A percentile compares a stretch with the other conserved stretches of the same genome.
Evolutionary conservation across 192 early-diverging fungal species (phyloP).

Genomic region (Backusella liffmaniae): DNA sequence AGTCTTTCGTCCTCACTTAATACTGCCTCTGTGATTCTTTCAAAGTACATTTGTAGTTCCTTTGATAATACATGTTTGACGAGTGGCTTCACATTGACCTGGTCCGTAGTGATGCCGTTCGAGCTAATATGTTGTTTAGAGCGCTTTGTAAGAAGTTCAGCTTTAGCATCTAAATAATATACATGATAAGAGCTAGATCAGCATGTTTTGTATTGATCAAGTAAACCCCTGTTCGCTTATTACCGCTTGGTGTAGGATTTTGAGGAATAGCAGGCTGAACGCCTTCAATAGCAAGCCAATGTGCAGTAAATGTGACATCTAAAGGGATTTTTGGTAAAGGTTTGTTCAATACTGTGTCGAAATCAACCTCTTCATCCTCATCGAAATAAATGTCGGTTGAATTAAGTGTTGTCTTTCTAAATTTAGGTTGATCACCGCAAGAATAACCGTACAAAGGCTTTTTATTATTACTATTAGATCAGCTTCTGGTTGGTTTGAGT

Average conservation of each 20-base stretch:
- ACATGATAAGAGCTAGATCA: not conserved
- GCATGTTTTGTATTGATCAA: not conserved
- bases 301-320: slow-evolving; percentile 86
- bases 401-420: slow-evolving; percentile 66
- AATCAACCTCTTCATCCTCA: slow-evolving; percentile 92
- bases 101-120: slow-evolving; percentile 27
- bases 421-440: slow-evolving; percentile 62
- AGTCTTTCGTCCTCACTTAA: slow-evolving; percentile 63
- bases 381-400: slow-evolving; percentile 80
- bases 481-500: not conserved
- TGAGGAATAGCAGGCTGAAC: slow-evolving; percentile 96
- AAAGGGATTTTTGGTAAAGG: slow-evolving; percentile 90
- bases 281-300: slow-evolving; percentile 99
- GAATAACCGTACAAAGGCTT: slow-evolving; percentile 92
- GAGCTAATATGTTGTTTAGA: slow-evolving; percentile 32
- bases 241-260: slow-evolving; percentile 80
- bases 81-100: slow-evolving; percentile 62
- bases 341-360: slow-evolving; percentile 83
- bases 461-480: not conserved
- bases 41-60: slow-evolving; percentile 94
- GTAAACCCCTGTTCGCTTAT: not conserved
- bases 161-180: slow-evolving; percentile 44
- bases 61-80: slow-evolving; percentile 91
- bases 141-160: slow-evolving; percentile 48
- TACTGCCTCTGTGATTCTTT: slow-evolving; percentile 83